phyloP scores from a whole-genome alignment of 495 filamentous ascomycete genomes.

The Aeminium ludgeri region DNA sequence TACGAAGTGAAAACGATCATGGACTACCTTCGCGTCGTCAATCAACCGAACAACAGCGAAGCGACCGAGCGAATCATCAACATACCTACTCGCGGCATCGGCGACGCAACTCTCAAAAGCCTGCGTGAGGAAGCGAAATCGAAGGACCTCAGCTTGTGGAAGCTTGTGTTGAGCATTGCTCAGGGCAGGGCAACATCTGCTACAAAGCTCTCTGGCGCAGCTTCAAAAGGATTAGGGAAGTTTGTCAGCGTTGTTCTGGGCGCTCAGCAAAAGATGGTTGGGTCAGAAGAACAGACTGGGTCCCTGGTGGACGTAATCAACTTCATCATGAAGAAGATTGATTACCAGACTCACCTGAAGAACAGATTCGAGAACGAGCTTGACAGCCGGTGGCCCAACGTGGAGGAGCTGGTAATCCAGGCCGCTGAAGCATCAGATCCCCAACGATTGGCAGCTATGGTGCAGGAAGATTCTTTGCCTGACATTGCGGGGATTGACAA shows the following conservation, averaged over 20 bases:
- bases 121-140: conserved; percentile 57
- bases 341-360: conserved; percentile 56
- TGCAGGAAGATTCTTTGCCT: conserved; percentile 54
- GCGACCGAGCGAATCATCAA: conserved; percentile 76
- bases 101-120: conserved; percentile 58
- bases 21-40: conserved; percentile 75
- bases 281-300: conserved; percentile 25
- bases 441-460: conserved; percentile 27
- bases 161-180: conserved; percentile 47
- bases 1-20: conserved; percentile 76
- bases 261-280: conserved; percentile 40
- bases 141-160: conserved; percentile 55
- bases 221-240: conserved; percentile 45
- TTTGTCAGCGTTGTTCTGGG: conserved; percentile 48
- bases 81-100: conserved; percentile 62
- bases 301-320: conserved; percentile 56
- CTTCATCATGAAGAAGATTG: conserved; percentile 53
- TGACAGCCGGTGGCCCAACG: conserved; percentile 76
- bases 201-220: conserved; percentile 48
- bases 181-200: conserved; percentile 50
- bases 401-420: conserved; percentile 71
- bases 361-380: conserved; percentile 50
- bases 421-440: conserved; percentile 44
- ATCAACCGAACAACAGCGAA: conserved; percentile 78
- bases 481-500: conserved; percentile 61